A percentile compares a stretch with the other conserved stretches of the same genome.
Evolutionary conservation across 768 basidiomycete species (phyloP).

Genomic region (Xerocomellus chrysenteron): DNA sequence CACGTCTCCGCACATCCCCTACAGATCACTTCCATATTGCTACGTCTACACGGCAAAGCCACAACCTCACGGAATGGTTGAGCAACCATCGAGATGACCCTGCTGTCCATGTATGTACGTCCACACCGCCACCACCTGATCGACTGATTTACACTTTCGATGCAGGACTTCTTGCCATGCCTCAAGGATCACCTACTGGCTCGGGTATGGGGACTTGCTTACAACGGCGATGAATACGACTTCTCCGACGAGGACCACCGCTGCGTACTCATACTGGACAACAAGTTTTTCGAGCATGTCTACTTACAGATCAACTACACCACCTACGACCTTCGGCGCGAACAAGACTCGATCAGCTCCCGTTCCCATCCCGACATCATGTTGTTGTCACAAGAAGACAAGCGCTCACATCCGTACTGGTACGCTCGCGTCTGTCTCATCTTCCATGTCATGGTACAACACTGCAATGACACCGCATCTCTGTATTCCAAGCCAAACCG

Average conservation of each 20-base stretch:
- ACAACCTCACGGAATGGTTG: neutral
- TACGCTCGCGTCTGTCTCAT: no score
- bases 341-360: neutral
- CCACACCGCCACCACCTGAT: neutral
- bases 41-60: neutral
- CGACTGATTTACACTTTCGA: neutral
- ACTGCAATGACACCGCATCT: no score
- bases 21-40: neutral
- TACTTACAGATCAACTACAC: neutral
- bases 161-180: neutral
- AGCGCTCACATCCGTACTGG: no score
- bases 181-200: constrained; percentile 3
- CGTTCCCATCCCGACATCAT: no score
- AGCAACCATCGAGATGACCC: neutral
- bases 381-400: no score
- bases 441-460: no score
- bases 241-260: constrained; percentile 22
- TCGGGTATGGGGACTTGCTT: neutral
- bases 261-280: constrained; percentile 16
- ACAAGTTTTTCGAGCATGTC: constrained; percentile 25
- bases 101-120: neutral
- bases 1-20: neutral
- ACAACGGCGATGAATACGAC: constrained; percentile 30
- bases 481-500: no score
- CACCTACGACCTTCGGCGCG: no score